Evolutionary conservation across 2,329 filamentous ascomycete species (phyloP).

Genomic region (Plenodomus lindquistii): DNA sequence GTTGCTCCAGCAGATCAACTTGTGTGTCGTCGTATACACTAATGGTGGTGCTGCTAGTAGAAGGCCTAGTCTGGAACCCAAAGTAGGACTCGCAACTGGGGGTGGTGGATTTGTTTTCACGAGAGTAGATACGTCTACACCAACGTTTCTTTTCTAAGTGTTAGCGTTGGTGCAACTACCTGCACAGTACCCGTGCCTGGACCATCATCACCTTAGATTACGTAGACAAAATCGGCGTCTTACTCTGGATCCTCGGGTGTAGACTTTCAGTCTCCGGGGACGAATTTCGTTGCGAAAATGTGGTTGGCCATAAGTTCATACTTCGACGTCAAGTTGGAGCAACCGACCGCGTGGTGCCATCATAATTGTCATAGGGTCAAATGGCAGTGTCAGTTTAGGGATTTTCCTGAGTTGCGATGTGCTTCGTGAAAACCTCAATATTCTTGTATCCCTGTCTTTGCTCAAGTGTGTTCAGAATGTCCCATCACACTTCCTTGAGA

Average conservation of each 20-base stretch:
- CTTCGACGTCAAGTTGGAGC: constrained; percentile 52
- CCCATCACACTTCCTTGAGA: no score
- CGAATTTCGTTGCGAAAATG: constrained; percentile 28
- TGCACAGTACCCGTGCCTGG: constrained; percentile 16
- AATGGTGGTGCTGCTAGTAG: constrained; percentile 19
- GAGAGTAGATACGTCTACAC: constrained; percentile 32
- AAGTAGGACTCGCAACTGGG: constrained; percentile 32
- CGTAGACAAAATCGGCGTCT: constrained; percentile 36
- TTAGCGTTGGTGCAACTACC: neutral
- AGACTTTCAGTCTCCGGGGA: constrained; percentile 31
- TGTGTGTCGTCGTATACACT: constrained; percentile 24
- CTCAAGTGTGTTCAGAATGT: no score
- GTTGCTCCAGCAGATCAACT: constrained; percentile 34
- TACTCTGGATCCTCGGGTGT: constrained; percentile 23
- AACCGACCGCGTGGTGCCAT: constrained; percentile 53
- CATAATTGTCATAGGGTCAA: no score
- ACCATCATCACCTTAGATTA: constrained; percentile 35
- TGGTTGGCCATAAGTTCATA: constrained; percentile 42
- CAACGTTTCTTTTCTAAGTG: constrained; percentile 26
- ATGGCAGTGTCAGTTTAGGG: no score
- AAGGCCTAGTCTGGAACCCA: constrained; percentile 26
- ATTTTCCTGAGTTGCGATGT: no score
- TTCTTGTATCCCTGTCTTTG: no score
- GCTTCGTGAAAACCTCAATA: no score
- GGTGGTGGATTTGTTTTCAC: constrained; percentile 32